Base-by-base conservation (phyloP, 108 stramenopile genomes). In the Parietichytrium sp. region DNA sequence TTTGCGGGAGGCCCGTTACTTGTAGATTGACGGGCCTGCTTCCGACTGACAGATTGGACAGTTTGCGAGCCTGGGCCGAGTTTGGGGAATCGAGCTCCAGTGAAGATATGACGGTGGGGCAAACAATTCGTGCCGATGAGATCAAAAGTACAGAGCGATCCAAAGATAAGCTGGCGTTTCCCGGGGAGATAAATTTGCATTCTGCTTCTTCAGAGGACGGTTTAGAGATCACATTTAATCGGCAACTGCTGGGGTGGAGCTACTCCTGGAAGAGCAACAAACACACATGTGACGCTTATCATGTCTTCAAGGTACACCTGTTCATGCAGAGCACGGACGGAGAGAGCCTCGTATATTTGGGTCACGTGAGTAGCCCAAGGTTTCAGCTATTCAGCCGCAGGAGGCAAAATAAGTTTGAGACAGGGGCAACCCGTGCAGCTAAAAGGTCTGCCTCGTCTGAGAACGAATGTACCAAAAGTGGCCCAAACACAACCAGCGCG, bases 321-420 rank as follows among this genome's bases (percentile, higher is more conserved):
- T 72, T 72, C 42, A 72, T 45, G 61, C 61, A 45, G 38, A 72
- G 45, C 38, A 38, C 10, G 0, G 61, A 72, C 42, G 45, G 61
- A 13, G 6, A 16, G 10, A 23, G 45, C 33, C 61, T 72, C 13
- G 42, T 72, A 33, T 72, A 72, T 20, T 33, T 72, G 10, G 61
- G 61, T 42, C 45, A 33, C 1, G 61, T 72, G 8, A 45, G 38
- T 27, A 45, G 38, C 15, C 61, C 61, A n/a, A 42, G 36, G 38
- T 72, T 72, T 38, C 61, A 72, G 61, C 38, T 72, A n/a, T 72
- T 45, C 61, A 72, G 61, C 42, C 61, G 61, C 33, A 72, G 61
- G 61, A 36, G 61, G 25, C 61, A 72, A 42, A 42, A n/a, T n/a
- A n/a, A n/a, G n/a, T n/a, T n/a, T n/a, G n/a, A n/a, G n/a, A n/a